These are phyloP conservation scores for Nannizziopsis arthrosporioides DNA, from an alignment of 2,329 filamentous ascomycete genomes.

Conservation along the genomic window DNA sequence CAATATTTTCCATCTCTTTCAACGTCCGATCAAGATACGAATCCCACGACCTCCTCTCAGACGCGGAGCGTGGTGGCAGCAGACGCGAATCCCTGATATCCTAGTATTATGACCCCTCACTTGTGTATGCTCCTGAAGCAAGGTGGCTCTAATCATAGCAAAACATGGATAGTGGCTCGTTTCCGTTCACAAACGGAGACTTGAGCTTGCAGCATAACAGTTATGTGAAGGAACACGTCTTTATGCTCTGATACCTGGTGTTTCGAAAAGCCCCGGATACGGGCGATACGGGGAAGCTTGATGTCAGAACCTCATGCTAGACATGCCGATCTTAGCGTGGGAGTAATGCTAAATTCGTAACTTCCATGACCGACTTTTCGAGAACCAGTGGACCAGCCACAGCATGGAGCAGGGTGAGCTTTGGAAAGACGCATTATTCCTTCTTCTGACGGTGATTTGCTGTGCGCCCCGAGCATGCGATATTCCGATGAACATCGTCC, in stretches of 20 bases:
- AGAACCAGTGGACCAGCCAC: not conserved
- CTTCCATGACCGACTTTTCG: no score
- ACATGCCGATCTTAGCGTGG: not conserved
- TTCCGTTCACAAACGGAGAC: not conserved
- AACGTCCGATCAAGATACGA: no score
- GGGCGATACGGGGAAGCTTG: not conserved
- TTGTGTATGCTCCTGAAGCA: no score
- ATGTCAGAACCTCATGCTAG: not conserved
- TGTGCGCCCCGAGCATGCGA: not conserved
- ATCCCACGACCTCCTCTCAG: no score
- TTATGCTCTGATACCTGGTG: not conserved
- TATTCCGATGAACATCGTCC: no score
- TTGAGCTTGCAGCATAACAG: not conserved
- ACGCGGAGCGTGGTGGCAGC: no score
- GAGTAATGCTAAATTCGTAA: not conserved
- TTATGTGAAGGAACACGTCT: not conserved
- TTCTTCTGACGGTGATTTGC: not conserved
- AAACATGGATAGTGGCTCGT: not conserved
- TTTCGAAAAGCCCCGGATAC: not conserved
- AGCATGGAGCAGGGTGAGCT: not conserved
- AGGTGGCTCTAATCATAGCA: not conserved
- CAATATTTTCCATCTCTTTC: no score
- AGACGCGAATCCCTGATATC: no score
- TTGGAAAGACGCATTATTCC: not conserved
- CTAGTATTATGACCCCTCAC: no score